Conservation (phyloP, 202 grass and related monocot species). For the Dendrocalamus latiflorus region DNA sequence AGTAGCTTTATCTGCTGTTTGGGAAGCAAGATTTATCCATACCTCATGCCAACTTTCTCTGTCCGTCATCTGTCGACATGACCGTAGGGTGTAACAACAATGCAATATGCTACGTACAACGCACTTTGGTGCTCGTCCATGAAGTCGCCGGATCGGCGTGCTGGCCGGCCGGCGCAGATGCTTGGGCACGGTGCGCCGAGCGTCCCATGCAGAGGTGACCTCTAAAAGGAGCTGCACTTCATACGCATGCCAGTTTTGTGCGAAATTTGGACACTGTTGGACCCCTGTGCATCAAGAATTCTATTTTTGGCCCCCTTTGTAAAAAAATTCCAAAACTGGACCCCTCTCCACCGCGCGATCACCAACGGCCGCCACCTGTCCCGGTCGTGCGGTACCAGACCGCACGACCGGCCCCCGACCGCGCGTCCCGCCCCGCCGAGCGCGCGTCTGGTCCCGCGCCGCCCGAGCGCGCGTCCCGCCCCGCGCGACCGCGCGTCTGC, state of each 20-base stretch:
- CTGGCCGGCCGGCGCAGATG: not conserved
- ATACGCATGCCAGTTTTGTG: not conserved
- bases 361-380: too few relatives aligned
- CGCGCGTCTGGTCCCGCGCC: too few relatives aligned
- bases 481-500: too few relatives aligned
- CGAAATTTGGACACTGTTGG: too few relatives aligned
- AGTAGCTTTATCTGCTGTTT: not conserved
- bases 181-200: not conserved
- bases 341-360: too few relatives aligned
- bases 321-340: too few relatives aligned
- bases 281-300: too few relatives aligned
- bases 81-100: not conserved
- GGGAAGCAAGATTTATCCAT: slow-evolving; percentile 13
- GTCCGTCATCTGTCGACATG: not conserved
- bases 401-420: too few relatives aligned
- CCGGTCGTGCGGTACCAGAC: too few relatives aligned
- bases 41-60: not conserved
- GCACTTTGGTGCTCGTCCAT: slow-evolving; percentile 14
- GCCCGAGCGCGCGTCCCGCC: too few relatives aligned
- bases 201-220: not conserved
- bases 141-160: not conserved
- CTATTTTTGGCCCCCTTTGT: too few relatives aligned
- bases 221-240: not conserved
- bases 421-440: too few relatives aligned
- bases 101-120: not conserved